Percentiles rank a stretch among this genome's conserved stretches.
Evolutionary conservation across 2,329 filamentous ascomycete genomes (phyloP).

Genomic region (Exophiala mesophila): DNA sequence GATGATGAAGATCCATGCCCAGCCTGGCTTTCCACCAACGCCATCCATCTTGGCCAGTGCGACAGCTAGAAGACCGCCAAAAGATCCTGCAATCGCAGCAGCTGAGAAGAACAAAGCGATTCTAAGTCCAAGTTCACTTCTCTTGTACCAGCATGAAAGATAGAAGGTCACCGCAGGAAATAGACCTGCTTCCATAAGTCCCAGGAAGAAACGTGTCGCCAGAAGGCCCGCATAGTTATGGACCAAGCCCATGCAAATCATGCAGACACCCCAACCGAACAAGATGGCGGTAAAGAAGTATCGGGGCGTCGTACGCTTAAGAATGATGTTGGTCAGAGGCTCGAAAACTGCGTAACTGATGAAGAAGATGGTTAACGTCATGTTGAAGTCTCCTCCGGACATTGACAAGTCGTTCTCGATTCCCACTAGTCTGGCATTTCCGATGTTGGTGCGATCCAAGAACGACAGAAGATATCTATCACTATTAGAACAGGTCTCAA

Average conservation of each 20-base stretch:
- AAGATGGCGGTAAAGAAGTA: slow-evolving; percentile 78
- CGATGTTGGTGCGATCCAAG: slow-evolving; percentile 34
- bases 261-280: slow-evolving; percentile 46
- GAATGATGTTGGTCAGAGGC: slow-evolving; percentile 67
- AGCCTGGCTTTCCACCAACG: slow-evolving; percentile 35
- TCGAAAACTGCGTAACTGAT: slow-evolving; percentile 77
- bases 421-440: slow-evolving; percentile 33
- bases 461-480: slow-evolving; percentile 33
- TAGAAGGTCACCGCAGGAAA: slow-evolving; percentile 41
- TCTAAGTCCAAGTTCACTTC: slow-evolving; percentile 53
- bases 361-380: slow-evolving; percentile 63
- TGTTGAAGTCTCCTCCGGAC: slow-evolving; percentile 20
- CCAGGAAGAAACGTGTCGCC: slow-evolving; percentile 45
- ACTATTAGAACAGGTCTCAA: too few relatives aligned
- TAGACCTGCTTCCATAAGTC: slow-evolving; percentile 47
- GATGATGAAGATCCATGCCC: slow-evolving; percentile 47
- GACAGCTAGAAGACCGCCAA: slow-evolving; percentile 53
- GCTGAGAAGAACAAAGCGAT: slow-evolving; percentile 52
- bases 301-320: slow-evolving; percentile 68
- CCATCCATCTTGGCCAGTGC: slow-evolving; percentile 41
- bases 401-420: slow-evolving; percentile 29
- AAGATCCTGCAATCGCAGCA: slow-evolving; percentile 51
- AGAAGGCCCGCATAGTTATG: slow-evolving; percentile 40
- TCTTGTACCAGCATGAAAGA: slow-evolving; percentile 52
- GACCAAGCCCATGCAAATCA: slow-evolving; percentile 17